phyloP scores from a whole-genome alignment of 2,329 filamentous ascomycete species.

The Blastomyces parvus region DNA sequence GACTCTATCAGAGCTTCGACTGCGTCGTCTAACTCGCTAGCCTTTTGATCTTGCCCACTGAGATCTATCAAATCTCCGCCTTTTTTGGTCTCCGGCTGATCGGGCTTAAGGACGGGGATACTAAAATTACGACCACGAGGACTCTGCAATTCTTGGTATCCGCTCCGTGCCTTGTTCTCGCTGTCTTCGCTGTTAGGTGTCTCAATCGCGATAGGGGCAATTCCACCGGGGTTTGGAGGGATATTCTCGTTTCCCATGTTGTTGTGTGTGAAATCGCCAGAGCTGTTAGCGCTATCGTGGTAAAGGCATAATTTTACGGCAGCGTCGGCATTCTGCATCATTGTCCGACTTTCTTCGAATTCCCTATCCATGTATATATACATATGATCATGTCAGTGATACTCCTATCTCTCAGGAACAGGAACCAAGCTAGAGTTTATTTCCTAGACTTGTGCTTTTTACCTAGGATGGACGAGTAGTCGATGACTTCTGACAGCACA shows the following conservation, averaged over 20 bases:
- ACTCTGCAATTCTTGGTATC: neutral
- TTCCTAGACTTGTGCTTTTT: neutral
- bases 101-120: neutral
- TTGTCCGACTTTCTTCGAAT: neutral
- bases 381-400: neutral
- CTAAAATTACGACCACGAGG: neutral
- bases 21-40: neutral
- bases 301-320: neutral
- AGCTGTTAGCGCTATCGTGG: neutral
- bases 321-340: neutral
- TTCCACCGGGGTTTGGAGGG: too few relatives aligned
- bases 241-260: neutral
- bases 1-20: neutral
- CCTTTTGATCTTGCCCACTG: neutral
- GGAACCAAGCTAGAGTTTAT: neutral
- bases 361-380: neutral
- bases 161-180: neutral
- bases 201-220: too few relatives aligned
- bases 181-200: neutral
- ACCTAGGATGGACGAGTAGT: neutral
- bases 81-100: neutral
- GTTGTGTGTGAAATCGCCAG: neutral
- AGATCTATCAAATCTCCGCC: constrained; percentile 1
- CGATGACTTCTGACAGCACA: constrained; percentile 1
- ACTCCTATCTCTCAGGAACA: neutral